A percentile compares a stretch with the other conserved stretches of the same genome.
phyloP scores from a whole-genome alignment of 108 stramenopile genomes.

The Epithemia pelagica region DNA sequence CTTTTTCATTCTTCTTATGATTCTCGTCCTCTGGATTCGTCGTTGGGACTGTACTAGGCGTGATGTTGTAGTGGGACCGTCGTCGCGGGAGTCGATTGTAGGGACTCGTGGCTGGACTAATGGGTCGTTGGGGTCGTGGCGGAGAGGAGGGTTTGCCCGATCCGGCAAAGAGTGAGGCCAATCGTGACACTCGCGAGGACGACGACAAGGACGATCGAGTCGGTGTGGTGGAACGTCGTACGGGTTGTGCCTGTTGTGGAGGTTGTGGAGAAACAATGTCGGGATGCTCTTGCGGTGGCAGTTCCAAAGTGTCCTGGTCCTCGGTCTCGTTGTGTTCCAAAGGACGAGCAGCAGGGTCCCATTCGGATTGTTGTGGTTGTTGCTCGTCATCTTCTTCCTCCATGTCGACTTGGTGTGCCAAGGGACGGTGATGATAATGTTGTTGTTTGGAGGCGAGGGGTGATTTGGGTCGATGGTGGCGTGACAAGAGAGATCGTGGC shows the following conservation, averaged over 20 bases:
- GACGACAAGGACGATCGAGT: neutral
- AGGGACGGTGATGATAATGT: neutral
- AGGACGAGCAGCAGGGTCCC: neutral
- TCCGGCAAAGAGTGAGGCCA: neutral
- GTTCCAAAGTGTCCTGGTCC: neutral
- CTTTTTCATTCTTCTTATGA: no score
- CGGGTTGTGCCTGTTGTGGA: no score
- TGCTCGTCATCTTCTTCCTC: neutral
- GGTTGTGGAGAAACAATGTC: neutral
- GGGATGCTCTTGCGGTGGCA: neutral
- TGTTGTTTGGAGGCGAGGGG: neutral
- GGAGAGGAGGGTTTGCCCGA: neutral
- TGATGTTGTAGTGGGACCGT: neutral
- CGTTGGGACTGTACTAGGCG: neutral
- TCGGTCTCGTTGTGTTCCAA: neutral
- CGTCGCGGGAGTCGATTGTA: neutral
- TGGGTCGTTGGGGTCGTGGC: neutral
- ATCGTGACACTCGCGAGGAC: neutral
- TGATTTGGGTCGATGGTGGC: neutral
- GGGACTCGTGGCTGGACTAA: neutral
- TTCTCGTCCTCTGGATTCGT: neutral
- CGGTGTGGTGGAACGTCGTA: no score
- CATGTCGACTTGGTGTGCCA: neutral
- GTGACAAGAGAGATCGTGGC: neutral
- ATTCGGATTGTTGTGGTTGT: neutral